These are phyloP conservation scores for Zymoseptoria brevis DNA, from an alignment of 2,329 filamentous ascomycete species.

Conservation along the genomic window DNA sequence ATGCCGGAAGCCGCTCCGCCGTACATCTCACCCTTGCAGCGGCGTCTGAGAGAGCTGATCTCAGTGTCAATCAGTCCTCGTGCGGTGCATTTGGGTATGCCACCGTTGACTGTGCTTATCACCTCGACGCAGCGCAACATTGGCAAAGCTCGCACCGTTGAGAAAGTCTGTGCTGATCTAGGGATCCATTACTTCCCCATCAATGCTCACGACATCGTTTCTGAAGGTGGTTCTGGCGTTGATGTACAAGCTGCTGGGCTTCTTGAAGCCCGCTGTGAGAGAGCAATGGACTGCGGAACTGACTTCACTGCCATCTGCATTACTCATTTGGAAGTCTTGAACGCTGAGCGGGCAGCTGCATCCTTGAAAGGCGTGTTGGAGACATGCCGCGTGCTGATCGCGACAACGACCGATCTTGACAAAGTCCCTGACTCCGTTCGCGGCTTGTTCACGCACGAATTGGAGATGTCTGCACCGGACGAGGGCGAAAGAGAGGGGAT, in stretches of 20 bases:
- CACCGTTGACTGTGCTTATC: conserved; percentile 78
- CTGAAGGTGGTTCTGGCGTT: conserved; percentile 78
- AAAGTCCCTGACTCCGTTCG: conserved; percentile 86
- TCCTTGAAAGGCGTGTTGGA: conserved; percentile 75
- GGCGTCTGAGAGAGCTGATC: conserved; percentile 74
- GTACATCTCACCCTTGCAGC: conserved; percentile 39
- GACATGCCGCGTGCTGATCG: conserved; percentile 75
- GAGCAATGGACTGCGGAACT: conserved; percentile 79
- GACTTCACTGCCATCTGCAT: conserved; percentile 79
- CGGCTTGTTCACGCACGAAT: conserved; percentile 87
- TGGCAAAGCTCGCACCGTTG: conserved; percentile 75
- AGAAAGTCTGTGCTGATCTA: conserved; percentile 73
- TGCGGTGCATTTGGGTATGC: conserved; percentile 78
- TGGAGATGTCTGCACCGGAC: conserved; percentile 88
- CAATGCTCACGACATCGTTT: conserved; percentile 87
- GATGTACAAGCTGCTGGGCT: conserved; percentile 94
- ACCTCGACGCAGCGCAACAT: conserved; percentile 90
- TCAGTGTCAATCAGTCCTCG: conserved; percentile 80
- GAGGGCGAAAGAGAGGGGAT: conserved; percentile 88
- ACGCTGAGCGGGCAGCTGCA: conserved; percentile 79
- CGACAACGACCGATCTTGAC: conserved; percentile 91
- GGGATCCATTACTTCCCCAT: conserved; percentile 84
- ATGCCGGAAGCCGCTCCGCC: conserved; percentile 33
- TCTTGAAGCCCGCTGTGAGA: conserved; percentile 75
- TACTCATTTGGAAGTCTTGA: conserved; percentile 82